These are phyloP conservation scores for Gossypium bickii DNA, from an alignment of 345 rosid genomes.

Conservation along the genomic window DNA sequence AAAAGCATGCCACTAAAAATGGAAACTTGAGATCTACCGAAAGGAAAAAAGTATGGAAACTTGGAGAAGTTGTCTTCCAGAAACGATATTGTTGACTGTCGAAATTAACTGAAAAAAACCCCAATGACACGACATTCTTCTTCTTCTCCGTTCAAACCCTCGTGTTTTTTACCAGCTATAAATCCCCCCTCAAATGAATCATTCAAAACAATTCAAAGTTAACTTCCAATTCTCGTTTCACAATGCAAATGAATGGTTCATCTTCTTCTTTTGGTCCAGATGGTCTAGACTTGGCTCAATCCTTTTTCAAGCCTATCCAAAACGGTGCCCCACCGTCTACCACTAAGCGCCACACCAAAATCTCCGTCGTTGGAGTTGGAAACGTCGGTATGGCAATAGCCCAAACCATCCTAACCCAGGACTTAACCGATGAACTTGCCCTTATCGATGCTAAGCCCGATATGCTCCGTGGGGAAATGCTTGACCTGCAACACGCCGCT, in stretches of 20 bases:
- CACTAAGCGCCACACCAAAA: conserved; percentile 52
- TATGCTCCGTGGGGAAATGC: conserved; percentile 91
- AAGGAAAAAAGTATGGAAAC: background rate
- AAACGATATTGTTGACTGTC: background rate
- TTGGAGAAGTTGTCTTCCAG: too few relatives aligned
- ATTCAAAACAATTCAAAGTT: background rate
- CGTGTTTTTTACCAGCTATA: background rate
- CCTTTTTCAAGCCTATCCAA: conserved; percentile 66
- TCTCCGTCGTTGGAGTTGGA: conserved; percentile 82
- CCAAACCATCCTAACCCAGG: conserved; percentile 64
- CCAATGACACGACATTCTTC: background rate
- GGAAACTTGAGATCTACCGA: too few relatives aligned
- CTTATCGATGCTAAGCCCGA: conserved; percentile 52
- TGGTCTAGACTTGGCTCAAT: conserved; percentile 53
- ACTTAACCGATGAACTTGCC: conserved; percentile 16
- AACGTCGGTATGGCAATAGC: conserved; percentile 98
- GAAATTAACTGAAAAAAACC: background rate
- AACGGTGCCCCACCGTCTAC: conserved; percentile 50
- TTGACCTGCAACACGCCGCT: conserved; percentile 98
- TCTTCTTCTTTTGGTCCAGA: conserved; percentile 57
- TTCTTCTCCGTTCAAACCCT: background rate
- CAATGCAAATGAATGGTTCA: conserved; percentile 56
- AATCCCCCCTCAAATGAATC: background rate
- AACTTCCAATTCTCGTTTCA: background rate
- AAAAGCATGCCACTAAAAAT: background rate